These are phyloP conservation scores for Zopfia rhizophila DNA, from an alignment of 2,329 filamentous ascomycete genomes.

Conservation along the genomic window DNA sequence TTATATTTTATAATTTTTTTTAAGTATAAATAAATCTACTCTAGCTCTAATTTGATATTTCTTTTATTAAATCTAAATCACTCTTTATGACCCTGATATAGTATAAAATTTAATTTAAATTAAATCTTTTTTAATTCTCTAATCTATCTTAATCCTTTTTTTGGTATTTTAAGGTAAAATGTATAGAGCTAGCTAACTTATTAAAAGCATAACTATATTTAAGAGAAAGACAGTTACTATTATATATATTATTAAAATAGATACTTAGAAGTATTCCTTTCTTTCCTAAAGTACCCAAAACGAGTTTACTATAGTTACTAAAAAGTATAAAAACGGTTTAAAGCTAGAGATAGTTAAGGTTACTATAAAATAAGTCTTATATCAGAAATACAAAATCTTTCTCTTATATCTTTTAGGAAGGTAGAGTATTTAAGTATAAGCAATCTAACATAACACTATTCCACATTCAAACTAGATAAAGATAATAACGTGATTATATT, in stretches of 20 bases:
- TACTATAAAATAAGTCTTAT: conserved; percentile 5
- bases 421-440: conserved; percentile 9
- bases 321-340: conserved; percentile 14
- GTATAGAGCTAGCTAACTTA: conserved; percentile 9
- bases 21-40: too few relatives aligned
- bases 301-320: conserved; percentile 6
- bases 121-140: too few relatives aligned
- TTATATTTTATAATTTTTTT: too few relatives aligned
- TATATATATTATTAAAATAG: conserved; percentile 8
- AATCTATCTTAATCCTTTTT: too few relatives aligned
- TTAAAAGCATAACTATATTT: conserved; percentile 4
- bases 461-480: conserved; percentile 9
- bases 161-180: neutral
- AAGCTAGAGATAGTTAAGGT: conserved; percentile 8
- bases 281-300: neutral
- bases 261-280: conserved; percentile 1
- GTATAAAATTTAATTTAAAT: too few relatives aligned
- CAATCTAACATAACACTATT: conserved; percentile 6
- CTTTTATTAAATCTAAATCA: too few relatives aligned
- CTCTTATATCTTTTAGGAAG: conserved; percentile 6
- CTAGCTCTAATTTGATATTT: too few relatives aligned
- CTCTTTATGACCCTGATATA: too few relatives aligned
- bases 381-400: neutral
- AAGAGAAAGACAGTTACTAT: conserved; percentile 2
- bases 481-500: conserved; percentile 6